Conservation (phyloP, 192 early-diverging fungal species). For the Umbelopsis isabellina region DNA sequence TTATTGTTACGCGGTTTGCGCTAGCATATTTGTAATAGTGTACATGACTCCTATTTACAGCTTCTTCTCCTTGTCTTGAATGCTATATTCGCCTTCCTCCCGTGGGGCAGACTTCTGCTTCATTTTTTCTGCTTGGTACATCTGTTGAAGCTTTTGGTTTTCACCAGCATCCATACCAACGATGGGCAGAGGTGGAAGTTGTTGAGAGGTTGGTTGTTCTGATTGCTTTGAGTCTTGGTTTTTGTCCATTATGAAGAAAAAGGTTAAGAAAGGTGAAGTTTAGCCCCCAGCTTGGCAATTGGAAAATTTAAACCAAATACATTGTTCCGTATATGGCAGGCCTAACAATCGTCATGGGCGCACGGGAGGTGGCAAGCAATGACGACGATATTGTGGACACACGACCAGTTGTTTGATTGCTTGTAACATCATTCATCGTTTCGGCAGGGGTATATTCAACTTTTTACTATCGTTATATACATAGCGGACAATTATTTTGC, state of each 20-base stretch:
- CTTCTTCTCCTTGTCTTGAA: constrained; percentile 17
- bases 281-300: constrained; percentile 32
- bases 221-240: constrained; percentile 10
- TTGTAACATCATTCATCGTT: not conserved
- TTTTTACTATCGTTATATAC: too few species aligned
- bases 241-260: constrained; percentile 4
- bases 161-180: constrained; percentile 18
- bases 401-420: not conserved
- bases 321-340: not conserved
- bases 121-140: constrained; percentile 12
- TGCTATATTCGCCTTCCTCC: constrained; percentile 10
- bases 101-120: not conserved
- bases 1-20: not conserved
- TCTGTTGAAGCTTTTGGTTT: constrained; percentile 11
- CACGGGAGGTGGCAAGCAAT: not conserved
- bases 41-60: constrained; percentile 14
- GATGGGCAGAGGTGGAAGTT: constrained; percentile 8
- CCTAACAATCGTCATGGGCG: not conserved
- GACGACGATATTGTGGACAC: not conserved
- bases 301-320: constrained; percentile 21
- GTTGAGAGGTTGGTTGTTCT: constrained; percentile 5
- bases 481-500: too few species aligned
- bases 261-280: constrained; percentile 24
- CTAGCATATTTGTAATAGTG: not conserved
- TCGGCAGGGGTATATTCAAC: too few species aligned